Base-by-base conservation (phyloP, 2,329 filamentous ascomycete genomes). In the Ciborinia camelliae region DNA sequence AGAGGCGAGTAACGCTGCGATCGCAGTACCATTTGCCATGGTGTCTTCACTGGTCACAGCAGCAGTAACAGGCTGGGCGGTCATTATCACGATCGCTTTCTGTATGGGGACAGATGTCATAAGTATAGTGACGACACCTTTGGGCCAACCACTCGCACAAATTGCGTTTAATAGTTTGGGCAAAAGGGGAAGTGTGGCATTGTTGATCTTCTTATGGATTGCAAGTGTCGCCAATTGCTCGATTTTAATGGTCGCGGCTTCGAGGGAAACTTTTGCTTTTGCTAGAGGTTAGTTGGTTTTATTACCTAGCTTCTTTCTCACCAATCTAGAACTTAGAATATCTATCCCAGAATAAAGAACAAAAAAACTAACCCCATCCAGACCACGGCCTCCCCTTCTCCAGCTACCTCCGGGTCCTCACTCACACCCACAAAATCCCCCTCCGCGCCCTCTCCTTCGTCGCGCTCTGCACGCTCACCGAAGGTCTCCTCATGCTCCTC, bases 141-240 rank as follows among this genome's bases (percentile, higher is more conserved):
- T 83, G 61, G 78, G 76, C 28, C 83, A 84, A 72, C 84, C 83
- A 23, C 78, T 85, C 18, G 81, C 80, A 3, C 83, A 85, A 68
- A 83, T 86, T 72, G 85, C 82, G 72, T 82, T 81, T 75, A 83
- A 85, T 72, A 82, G 81, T 43, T 78, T 85, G 64, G 84, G 84
- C 65, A 81, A 81, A 66, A 75, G 74, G 7, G 80, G 81, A 18
- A 80, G 80, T 55, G 81, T 85, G 69, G 73, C 73, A 0, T 59
- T 74, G 32, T 64, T 74, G 54, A 67, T 72, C 1, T 73, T 74
- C 55, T 63, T 74, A 12, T 74, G 72, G 72, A 69, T 72, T 50
- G 63, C 69, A 14, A 69, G 65, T 54, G 70, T 74, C 32, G 74
- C 72, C 48, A 74, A 74, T 57, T 74, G 73, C 64, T 74, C 72